A percentile compares a stretch with the other conserved stretches of the same genome.
Conservation (phyloP, 805 yeast species). For the Ogataea kodamae region DNA sequence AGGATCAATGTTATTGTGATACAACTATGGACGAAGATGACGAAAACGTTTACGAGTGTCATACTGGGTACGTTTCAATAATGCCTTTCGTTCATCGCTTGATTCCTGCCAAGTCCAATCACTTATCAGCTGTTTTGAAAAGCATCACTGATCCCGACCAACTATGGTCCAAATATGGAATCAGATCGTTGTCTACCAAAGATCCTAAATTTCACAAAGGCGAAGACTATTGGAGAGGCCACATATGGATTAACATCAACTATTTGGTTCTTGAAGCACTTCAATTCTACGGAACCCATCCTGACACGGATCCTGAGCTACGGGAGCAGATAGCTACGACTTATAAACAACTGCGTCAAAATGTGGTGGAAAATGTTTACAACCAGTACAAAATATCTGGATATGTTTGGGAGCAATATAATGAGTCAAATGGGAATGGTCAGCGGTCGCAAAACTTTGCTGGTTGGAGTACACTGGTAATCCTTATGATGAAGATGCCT, state of each 20-base stretch:
- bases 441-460: slow-evolving; percentile 84
- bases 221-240: slow-evolving; percentile 96
- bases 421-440: slow-evolving; percentile 69
- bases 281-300: slow-evolving; percentile 45
- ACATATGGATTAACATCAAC: slow-evolving; percentile 90
- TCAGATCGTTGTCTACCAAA: slow-evolving; percentile 71
- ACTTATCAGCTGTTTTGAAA: slow-evolving; percentile 51
- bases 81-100: slow-evolving; percentile 80
- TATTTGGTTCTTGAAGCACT: slow-evolving; percentile 74
- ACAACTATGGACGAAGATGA: slow-evolving; percentile 73
- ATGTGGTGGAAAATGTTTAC: slow-evolving; percentile 65
- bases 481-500: slow-evolving; percentile 82
- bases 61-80: slow-evolving; percentile 80
- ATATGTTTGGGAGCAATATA: slow-evolving; percentile 87
- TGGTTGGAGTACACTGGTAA: slow-evolving; percentile 90
- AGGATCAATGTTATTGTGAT: slow-evolving; percentile 74
- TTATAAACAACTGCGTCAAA: slow-evolving; percentile 58
- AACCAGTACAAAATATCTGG: slow-evolving; percentile 74
- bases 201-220: slow-evolving; percentile 67
- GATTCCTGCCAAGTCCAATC: slow-evolving; percentile 45
- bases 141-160: slow-evolving; percentile 65
- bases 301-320: slow-evolving; percentile 33
- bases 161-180: slow-evolving; percentile 75
- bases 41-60: slow-evolving; percentile 67
- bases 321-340: slow-evolving; percentile 41